phyloP scores from a whole-genome alignment of 2,329 filamentous ascomycete genomes.

The Blastomyces parvus region DNA sequence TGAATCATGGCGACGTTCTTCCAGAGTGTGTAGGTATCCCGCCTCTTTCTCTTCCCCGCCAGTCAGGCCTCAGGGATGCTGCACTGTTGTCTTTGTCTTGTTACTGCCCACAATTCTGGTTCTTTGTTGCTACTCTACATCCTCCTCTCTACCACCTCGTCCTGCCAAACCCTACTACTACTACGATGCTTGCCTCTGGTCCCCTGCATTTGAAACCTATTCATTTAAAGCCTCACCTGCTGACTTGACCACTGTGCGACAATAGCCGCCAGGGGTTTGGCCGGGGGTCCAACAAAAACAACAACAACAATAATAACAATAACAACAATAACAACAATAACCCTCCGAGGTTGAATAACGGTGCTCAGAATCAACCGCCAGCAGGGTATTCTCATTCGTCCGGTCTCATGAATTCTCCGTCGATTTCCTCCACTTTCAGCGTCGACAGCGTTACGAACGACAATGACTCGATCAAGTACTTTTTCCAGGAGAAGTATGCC shows the following conservation, averaged over 20 bases:
- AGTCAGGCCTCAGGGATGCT: slow-evolving; percentile 17
- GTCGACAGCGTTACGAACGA: slow-evolving; percentile 30
- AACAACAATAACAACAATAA: slow-evolving; percentile 25
- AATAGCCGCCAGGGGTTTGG: slow-evolving; percentile 42
- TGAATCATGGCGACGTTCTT: slow-evolving; percentile 40
- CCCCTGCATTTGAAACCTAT: slow-evolving; percentile 15
- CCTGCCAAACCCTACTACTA: slow-evolving; percentile 5
- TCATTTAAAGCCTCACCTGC: slow-evolving; percentile 20
- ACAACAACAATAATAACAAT: slow-evolving; percentile 29
- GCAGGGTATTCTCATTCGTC: slow-evolving; percentile 19
- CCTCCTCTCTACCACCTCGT: slow-evolving; percentile 1
- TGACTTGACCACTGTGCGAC: slow-evolving; percentile 18
- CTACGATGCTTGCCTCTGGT: slow-evolving; percentile 7
- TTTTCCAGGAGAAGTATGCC: slow-evolving; percentile 48
- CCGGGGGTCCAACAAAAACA: slow-evolving; percentile 37
- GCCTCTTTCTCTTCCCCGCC: slow-evolving; percentile 18
- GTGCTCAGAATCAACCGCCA: slow-evolving; percentile 25
- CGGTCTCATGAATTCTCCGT: slow-evolving; percentile 32
- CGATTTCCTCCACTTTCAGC: slow-evolving; percentile 29
- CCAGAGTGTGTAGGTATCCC: slow-evolving; percentile 40
- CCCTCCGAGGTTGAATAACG: slow-evolving; percentile 33
- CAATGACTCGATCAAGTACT: slow-evolving; percentile 40
- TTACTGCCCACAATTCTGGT: slow-evolving; percentile 14
- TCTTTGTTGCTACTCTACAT: slow-evolving; percentile 7
- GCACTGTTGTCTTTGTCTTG: slow-evolving; percentile 16